A percentile compares a stretch with the other conserved stretches of the same genome.
Evolutionary conservation across 345 rosid species (phyloP).

Genomic region (Syzygium grande): DNA sequence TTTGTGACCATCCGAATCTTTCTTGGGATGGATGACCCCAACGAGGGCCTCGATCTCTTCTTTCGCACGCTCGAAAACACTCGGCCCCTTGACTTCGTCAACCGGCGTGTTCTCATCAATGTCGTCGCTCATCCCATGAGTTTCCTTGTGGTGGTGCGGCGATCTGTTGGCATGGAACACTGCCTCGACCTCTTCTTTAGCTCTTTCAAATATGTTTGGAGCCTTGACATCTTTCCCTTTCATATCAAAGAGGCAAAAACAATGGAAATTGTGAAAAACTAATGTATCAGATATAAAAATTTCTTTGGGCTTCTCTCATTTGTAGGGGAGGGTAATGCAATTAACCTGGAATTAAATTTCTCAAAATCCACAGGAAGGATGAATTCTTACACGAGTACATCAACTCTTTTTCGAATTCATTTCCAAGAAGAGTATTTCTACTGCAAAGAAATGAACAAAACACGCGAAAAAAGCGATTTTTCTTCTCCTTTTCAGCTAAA

Average conservation of each 20-base stretch:
- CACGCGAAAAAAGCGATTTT: neutral
- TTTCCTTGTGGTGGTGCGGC: slow-evolving; percentile 27
- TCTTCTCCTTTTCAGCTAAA: neutral
- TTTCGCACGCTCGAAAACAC: slow-evolving; percentile 33
- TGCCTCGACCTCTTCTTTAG: slow-evolving; percentile 27
- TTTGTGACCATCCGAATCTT: slow-evolving; percentile 4
- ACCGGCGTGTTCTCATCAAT: slow-evolving; percentile 31
- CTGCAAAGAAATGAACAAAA: neutral
- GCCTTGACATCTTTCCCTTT: slow-evolving; percentile 20
- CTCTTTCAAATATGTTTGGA: slow-evolving; percentile 27
- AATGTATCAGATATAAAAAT: neutral
- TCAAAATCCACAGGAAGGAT: neutral
- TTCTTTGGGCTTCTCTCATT: neutral
- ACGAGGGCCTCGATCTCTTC: slow-evolving; percentile 47
- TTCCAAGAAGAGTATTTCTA: neutral
- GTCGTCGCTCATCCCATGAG: slow-evolving; percentile 47
- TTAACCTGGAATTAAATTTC: neutral
- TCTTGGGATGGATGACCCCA: slow-evolving; percentile 25
- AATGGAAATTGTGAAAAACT: neutral
- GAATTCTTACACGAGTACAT: neutral
- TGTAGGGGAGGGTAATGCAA: neutral
- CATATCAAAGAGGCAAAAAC: neutral
- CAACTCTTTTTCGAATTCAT: neutral
- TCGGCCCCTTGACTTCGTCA: slow-evolving; percentile 45
- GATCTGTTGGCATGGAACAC: slow-evolving; percentile 6